A percentile compares a stretch with the other conserved stretches of the same genome.
Evolutionary conservation across 345 rosid genomes (phyloP).

Genomic region (Brassica incana): DNA sequence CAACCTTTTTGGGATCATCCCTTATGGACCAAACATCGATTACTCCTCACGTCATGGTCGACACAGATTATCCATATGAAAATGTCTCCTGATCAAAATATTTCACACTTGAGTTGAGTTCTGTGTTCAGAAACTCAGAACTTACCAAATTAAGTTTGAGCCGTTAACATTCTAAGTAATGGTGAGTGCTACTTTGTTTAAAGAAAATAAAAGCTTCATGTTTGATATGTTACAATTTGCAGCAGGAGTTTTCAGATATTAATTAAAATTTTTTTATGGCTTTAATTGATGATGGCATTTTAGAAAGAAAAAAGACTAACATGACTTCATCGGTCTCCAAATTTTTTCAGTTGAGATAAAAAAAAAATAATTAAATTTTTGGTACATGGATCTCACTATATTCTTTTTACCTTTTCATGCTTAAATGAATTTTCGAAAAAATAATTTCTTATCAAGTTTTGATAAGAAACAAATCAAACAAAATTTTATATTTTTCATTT

Average conservation of each 20-base stretch:
- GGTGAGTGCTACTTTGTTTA: background rate
- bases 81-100: background rate
- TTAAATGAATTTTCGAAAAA: background rate
- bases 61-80: conserved; percentile 44
- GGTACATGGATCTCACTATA: background rate
- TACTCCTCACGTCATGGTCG: conserved; percentile 58
- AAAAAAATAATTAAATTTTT: no score
- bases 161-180: background rate
- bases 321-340: no score
- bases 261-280: background rate
- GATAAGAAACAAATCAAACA: background rate
- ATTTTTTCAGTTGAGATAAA: no score
- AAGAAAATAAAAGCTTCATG: background rate
- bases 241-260: background rate
- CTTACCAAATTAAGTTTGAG: conserved; percentile 8
- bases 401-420: background rate
- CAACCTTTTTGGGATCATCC: conserved; percentile 63
- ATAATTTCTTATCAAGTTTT: background rate
- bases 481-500: background rate
- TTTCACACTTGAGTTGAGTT: conserved; percentile 1
- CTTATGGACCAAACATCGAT: conserved; percentile 60
- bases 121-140: background rate
- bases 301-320: background rate
- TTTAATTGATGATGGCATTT: background rate
- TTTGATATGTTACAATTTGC: background rate